phyloP scores from a whole-genome alignment of 345 rosid species.

The Excoecaria cochinchinensis region DNA sequence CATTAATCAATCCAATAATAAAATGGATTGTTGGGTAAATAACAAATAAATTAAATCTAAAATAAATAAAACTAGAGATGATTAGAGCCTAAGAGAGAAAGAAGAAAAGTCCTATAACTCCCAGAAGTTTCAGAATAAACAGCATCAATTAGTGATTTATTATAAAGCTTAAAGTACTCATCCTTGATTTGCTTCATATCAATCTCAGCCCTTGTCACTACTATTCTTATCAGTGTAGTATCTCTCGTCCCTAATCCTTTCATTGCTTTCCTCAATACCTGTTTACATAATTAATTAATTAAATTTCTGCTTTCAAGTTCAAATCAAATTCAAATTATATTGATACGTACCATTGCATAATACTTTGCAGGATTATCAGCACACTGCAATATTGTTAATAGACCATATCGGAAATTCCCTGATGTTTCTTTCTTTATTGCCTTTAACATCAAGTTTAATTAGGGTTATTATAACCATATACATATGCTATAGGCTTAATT shows the following conservation, averaged over 20 bases:
- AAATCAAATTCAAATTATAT: not conserved
- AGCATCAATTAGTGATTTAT: constrained; percentile 44
- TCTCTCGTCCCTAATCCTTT: constrained; percentile 65
- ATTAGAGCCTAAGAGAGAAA: constrained; percentile 51
- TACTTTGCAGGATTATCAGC: constrained; percentile 53
- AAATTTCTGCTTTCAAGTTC: not conserved
- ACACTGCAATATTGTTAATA: constrained; percentile 51
- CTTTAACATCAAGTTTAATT: constrained; percentile 19
- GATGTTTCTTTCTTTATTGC: constrained; percentile 52
- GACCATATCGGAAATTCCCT: constrained; percentile 48
- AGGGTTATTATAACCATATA: no score
- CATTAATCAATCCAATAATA: no score
- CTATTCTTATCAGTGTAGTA: constrained; percentile 47
- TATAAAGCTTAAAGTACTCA: constrained; percentile 50
- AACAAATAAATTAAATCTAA: no score
- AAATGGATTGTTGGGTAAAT: no score
- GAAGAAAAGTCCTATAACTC: constrained; percentile 53
- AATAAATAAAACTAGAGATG: not conserved
- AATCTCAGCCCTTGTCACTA: constrained; percentile 54
- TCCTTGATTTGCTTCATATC: constrained; percentile 53
- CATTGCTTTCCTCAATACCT: constrained; percentile 60
- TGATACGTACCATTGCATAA: constrained; percentile 46
- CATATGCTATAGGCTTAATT: no score
- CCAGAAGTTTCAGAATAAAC: constrained; percentile 63
- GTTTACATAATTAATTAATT: not conserved